phyloP scores from a whole-genome alignment of 73 alveolate species.

The Paramecium sexaurelia region DNA sequence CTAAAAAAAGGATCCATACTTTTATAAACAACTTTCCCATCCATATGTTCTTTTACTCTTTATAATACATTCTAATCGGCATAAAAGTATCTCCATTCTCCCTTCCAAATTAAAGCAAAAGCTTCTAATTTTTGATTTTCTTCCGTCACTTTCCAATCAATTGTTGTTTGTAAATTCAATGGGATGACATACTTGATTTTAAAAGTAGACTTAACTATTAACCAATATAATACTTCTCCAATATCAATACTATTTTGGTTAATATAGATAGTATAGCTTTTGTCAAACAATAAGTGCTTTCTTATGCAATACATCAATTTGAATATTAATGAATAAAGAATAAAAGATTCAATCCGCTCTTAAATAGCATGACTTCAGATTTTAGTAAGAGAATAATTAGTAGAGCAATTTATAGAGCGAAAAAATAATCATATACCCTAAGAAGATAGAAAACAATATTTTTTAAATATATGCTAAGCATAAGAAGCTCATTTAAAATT shows the following conservation, averaged over 20 bases:
- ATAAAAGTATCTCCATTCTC: conserved; percentile 1
- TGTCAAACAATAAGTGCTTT: conserved; percentile 16
- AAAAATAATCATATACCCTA: neutral
- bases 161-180: neutral
- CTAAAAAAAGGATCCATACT: neutral
- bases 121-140: neutral
- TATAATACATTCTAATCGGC: neutral
- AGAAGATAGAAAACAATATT: neutral
- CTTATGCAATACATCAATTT: conserved; percentile 8
- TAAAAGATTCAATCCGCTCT: neutral
- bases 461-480: neutral
- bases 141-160: neutral
- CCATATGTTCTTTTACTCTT: neutral
- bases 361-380: neutral
- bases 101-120: neutral
- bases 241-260: neutral
- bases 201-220: neutral
- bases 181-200: conserved; percentile 9
- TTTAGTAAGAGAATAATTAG: neutral
- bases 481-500: neutral
- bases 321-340: conserved; percentile 10
- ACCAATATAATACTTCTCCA: neutral
- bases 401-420: neutral
- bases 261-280: neutral
- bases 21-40: neutral